A percentile compares a stretch with the other conserved stretches of the same genome.
These are phyloP conservation scores for Pugionium cornutum DNA, from an alignment of 345 rosid species.

Conservation along the genomic window DNA sequence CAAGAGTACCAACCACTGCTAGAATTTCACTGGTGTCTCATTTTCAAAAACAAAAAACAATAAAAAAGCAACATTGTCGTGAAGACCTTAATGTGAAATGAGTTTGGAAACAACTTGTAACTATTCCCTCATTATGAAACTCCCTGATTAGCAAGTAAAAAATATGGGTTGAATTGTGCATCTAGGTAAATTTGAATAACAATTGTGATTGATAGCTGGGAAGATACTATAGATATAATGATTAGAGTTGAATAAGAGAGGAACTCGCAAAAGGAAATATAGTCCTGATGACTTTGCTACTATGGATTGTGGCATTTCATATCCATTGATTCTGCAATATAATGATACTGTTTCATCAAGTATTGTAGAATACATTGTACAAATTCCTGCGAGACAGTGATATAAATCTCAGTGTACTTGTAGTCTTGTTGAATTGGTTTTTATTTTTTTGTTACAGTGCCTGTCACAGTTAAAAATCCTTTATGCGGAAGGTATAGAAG, in stretches of 20 bases:
- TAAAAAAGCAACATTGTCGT: not conserved
- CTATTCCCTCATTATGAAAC: not conserved
- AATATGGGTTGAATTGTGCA: not conserved
- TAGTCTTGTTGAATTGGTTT: conserved; percentile 29
- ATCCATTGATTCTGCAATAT: conserved; percentile 17
- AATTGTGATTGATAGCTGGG: conserved; percentile 5
- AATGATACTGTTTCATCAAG: conserved; percentile 3
- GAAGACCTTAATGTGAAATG: not conserved
- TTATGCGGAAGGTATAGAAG: conserved; percentile 90
- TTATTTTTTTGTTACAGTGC: conserved; percentile 58
- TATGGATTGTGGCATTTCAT: conserved; percentile 7
- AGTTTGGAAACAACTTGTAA: conserved; percentile 13
- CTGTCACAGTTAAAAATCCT: conserved; percentile 91
- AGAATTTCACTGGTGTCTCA: conserved; percentile 8
- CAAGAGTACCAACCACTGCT: conserved; percentile 11
- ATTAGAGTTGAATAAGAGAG: conserved; percentile 1
- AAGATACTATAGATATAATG: conserved; percentile 11
- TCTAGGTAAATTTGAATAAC: conserved; percentile 6
- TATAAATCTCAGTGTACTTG: not conserved
- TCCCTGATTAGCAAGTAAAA: conserved; percentile 5
- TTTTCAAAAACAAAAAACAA: not conserved
- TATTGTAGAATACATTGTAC: conserved; percentile 22
- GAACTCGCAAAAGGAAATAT: not conserved
- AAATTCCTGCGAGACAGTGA: not conserved
- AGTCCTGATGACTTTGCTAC: not conserved